Evolutionary conservation across 1,284 basidiomycete genomes (phyloP).

Genomic region (Singerocomus inundabilis): DNA sequence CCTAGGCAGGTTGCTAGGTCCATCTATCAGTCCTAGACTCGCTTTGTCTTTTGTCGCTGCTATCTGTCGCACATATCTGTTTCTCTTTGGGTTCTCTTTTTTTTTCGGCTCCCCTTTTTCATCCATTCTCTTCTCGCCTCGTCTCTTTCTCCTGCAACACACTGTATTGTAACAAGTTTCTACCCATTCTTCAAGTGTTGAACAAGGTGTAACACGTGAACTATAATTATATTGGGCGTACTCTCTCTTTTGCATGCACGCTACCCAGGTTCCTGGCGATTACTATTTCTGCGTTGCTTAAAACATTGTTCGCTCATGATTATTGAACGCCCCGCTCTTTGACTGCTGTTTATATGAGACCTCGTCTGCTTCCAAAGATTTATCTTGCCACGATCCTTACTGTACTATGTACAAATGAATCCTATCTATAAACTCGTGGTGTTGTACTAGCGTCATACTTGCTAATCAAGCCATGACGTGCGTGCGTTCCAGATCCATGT

Average conservation of each 20-base stretch:
- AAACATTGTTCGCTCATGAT: constrained; percentile 11
- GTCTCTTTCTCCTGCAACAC: constrained; percentile 40
- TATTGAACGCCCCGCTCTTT: constrained; percentile 8
- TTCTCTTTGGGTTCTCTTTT: constrained; percentile 46
- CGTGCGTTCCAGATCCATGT: constrained; percentile 56
- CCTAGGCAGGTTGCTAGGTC: constrained; percentile 61
- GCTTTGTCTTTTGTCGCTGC: constrained; percentile 45
- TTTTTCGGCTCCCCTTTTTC: constrained; percentile 26
- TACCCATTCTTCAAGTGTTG: constrained; percentile 51
- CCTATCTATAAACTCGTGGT: constrained; percentile 23
- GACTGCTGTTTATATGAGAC: constrained; percentile 21
- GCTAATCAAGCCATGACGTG: constrained; percentile 49
- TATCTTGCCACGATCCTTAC: constrained; percentile 33
- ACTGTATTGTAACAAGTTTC: constrained; percentile 78
- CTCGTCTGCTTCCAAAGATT: constrained; percentile 7
- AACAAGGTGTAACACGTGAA: constrained; percentile 47
- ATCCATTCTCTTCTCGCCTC: constrained; percentile 27
- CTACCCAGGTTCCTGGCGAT: constrained; percentile 15
- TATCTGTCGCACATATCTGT: constrained; percentile 48
- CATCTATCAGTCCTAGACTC: constrained; percentile 71
- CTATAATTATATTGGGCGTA: constrained; percentile 42
- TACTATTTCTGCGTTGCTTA: constrained; percentile 11
- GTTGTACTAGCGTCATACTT: constrained; percentile 26
- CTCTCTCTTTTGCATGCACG: constrained; percentile 13
- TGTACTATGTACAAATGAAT: constrained; percentile 30